Evolutionary conservation across 1,139 yeast genomes (phyloP), one percentile per base, ranked within the genome.

Genomic region (Debaryomyces sp.): DNA sequence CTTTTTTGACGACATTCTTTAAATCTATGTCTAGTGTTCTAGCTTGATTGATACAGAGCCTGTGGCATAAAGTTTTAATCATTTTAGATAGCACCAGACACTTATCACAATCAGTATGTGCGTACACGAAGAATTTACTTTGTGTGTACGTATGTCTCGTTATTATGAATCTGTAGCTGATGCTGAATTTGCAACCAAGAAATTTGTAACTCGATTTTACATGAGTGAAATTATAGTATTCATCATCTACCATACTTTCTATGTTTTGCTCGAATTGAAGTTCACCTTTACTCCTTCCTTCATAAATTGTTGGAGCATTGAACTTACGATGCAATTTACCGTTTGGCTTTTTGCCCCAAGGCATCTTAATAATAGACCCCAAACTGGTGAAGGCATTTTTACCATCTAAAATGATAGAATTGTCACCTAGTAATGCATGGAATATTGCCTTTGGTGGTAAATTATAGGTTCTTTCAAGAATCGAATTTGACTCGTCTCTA

Each of bases 361-460:
- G 67, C 35, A 61, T 65, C 44, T 57, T 63, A 4, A 61, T 54
- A 6, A 60, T 35, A 34, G 47, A 55, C 23, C 61, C 67, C 3
- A 60, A 36, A 4, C 47, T 54, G 0, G 63, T 58, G 40, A 68
- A 58, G 1, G 63, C 53, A 13, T 58, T 53, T 30, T 59, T 59
- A 15, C 62, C 66, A 39, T 57, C 61, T 27, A 74, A 56, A 6
- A 70, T 44, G 10, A 52, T 58, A 0, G 97, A 88, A 45, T 80
- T 77, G 54, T 91, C 96, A 15, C 99, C 99, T 60, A 89, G 82
- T 51, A 94, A 64, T 0, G 86, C 75, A 64, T 91, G 96, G 63
- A 89, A 87, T 23, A 94, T 62, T 0, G 96, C 96, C 58, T 88
- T 90, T 0, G 97, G 86, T 0, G 95, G 87, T 8, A 87, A 65